phyloP scores from a whole-genome alignment of 148 eudicot species.

The Nepenthes gracilis region DNA sequence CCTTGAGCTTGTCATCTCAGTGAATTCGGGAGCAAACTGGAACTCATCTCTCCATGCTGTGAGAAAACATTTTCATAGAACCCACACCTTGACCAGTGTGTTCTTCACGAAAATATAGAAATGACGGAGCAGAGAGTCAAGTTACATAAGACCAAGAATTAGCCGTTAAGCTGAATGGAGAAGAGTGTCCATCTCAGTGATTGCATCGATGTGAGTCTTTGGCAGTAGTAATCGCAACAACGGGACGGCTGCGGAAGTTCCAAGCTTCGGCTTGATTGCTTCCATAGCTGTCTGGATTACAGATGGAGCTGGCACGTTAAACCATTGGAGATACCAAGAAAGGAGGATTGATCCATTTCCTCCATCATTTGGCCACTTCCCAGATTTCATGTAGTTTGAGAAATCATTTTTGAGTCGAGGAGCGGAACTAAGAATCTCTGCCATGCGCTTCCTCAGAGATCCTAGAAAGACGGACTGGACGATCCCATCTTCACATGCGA shows the following conservation, averaged over 20 bases:
- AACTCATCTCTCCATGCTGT: too few relatives aligned
- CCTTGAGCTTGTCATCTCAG: too few relatives aligned
- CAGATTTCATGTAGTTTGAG: slow-evolving; percentile 34
- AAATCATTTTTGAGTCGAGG: slow-evolving; percentile 23
- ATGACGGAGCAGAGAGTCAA: background rate
- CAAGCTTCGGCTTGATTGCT: slow-evolving; percentile 26
- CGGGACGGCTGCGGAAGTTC: slow-evolving; percentile 36
- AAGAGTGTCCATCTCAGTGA: slow-evolving; percentile 34
- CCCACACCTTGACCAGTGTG: too few relatives aligned
- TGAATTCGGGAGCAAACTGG: too few relatives aligned
- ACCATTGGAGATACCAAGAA: slow-evolving; percentile 96
- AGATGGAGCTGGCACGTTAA: slow-evolving; percentile 50
- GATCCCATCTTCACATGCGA: slow-evolving; percentile 47
- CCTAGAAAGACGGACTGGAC: slow-evolving; percentile 71
- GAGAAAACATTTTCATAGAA: too few relatives aligned
- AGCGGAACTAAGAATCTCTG: slow-evolving; percentile 38
- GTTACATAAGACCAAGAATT: background rate
- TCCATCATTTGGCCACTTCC: slow-evolving; percentile 55
- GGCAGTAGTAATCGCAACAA: slow-evolving; percentile 61
- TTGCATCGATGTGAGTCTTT: slow-evolving; percentile 39
- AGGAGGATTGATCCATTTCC: slow-evolving; percentile 33
- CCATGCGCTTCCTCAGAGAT: slow-evolving; percentile 65
- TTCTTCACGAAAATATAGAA: too few relatives aligned
- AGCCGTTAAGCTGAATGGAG: background rate
- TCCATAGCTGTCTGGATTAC: slow-evolving; percentile 29